Evolutionary conservation across 2,329 filamentous ascomycete species (phyloP).

Genomic region (Trichoderma brevicompactum): DNA sequence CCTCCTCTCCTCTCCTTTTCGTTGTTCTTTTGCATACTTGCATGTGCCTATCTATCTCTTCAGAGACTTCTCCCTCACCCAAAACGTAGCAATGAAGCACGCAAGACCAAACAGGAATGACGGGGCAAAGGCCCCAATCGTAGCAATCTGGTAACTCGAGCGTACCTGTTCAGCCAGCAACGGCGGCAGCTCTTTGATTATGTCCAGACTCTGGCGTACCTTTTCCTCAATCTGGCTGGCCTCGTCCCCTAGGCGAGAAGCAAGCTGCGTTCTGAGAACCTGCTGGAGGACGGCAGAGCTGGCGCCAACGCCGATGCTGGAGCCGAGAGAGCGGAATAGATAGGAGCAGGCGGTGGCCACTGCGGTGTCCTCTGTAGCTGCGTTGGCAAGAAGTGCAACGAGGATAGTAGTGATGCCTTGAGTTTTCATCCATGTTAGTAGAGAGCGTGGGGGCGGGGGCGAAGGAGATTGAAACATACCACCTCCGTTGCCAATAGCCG

Average conservation of each 20-base stretch:
- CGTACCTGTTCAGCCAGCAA: constrained; percentile 62
- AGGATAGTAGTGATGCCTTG: constrained; percentile 70
- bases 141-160: constrained; percentile 63
- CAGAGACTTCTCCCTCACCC: constrained; percentile 62
- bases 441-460: background rate
- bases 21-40: background rate
- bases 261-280: constrained; percentile 62
- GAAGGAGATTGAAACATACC: constrained; percentile 37
- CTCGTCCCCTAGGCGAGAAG: constrained; percentile 59
- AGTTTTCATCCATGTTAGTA: background rate
- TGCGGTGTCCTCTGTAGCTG: constrained; percentile 68
- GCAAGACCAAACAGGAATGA: constrained; percentile 43
- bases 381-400: constrained; percentile 73
- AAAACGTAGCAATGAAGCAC: constrained; percentile 50
- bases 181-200: constrained; percentile 67
- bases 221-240: constrained; percentile 68
- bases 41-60: constrained; percentile 38
- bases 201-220: constrained; percentile 72
- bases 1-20: background rate
- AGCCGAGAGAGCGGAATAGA: constrained; percentile 77
- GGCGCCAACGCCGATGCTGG: constrained; percentile 75
- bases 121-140: constrained; percentile 48
- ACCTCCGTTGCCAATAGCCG: constrained; percentile 47
- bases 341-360: constrained; percentile 80
- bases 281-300: constrained; percentile 74